These are phyloP conservation scores for Xylariaceae sp. DNA, from an alignment of 2,329 filamentous ascomycete genomes.

Conservation along the genomic window DNA sequence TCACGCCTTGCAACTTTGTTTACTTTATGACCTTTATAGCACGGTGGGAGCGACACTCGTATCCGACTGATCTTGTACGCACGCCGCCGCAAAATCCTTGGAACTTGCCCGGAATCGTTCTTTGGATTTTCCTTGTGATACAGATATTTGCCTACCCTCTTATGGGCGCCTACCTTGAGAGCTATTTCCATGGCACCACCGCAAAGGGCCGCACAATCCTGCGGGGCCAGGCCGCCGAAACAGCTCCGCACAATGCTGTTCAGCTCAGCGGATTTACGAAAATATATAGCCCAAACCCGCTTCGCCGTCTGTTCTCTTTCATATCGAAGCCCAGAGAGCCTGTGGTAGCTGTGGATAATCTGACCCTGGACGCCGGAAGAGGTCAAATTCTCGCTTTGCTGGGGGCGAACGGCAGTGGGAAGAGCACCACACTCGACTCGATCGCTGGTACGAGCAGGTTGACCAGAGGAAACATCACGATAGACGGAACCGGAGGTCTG, in stretches of 20 bases:
- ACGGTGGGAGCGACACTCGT: slow-evolving; percentile 60
- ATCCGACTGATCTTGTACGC: slow-evolving; percentile 52
- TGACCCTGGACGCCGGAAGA: slow-evolving; percentile 62
- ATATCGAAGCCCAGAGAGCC: slow-evolving; percentile 46
- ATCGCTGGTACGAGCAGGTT: slow-evolving; percentile 77
- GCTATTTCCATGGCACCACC: slow-evolving; percentile 66
- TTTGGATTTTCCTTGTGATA: slow-evolving; percentile 70
- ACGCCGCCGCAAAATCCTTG: slow-evolving; percentile 59
- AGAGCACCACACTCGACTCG: slow-evolving; percentile 81
- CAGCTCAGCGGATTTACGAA: slow-evolving; percentile 69
- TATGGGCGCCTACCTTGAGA: slow-evolving; percentile 67
- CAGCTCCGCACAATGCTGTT: slow-evolving; percentile 47
- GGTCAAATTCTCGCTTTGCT: slow-evolving; percentile 83
- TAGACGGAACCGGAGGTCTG: slow-evolving; percentile 71
- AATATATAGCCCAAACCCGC: slow-evolving; percentile 60
- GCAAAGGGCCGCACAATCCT: slow-evolving; percentile 51
- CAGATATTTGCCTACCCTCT: slow-evolving; percentile 75
- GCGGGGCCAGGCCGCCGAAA: slow-evolving; percentile 20
- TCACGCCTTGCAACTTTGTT: slow-evolving; percentile 82
- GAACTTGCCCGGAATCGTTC: slow-evolving; percentile 61
- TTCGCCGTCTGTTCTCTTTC: slow-evolving; percentile 45
- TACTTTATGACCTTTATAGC: slow-evolving; percentile 72
- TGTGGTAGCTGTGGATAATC: slow-evolving; percentile 69
- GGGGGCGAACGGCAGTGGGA: slow-evolving; percentile 84
- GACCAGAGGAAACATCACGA: slow-evolving; percentile 66